Evolutionary conservation across 306 rosid genomes (phyloP).

Genomic region (Quercus dentata): DNA sequence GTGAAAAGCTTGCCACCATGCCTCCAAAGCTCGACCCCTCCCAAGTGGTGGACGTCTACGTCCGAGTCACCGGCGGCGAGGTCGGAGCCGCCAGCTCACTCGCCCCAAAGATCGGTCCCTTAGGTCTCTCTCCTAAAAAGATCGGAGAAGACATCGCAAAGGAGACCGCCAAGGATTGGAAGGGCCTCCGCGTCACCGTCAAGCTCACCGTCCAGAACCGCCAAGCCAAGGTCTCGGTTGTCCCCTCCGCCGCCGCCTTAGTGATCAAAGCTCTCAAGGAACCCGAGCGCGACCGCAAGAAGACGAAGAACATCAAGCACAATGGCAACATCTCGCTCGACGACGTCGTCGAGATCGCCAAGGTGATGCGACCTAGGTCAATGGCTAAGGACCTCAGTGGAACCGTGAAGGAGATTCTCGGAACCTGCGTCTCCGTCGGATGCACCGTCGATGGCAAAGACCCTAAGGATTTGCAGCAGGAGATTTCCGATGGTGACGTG

Average conservation of each 20-base stretch:
- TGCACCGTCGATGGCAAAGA: conserved; percentile 22
- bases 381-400: conserved; percentile 19
- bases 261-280: conserved; percentile 23
- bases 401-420: conserved; percentile 22
- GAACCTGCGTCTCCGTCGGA: conserved; percentile 20
- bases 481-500: conserved; percentile 16
- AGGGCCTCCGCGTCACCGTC: conserved; percentile 15
- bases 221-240: conserved; percentile 22
- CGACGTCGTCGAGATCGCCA: conserved; percentile 21
- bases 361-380: conserved; percentile 10
- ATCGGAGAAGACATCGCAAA: conserved; percentile 23
- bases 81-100: conserved; percentile 25
- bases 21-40: conserved; percentile 17
- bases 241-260: conserved; percentile 21
- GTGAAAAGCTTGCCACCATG: neutral
- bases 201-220: conserved; percentile 26
- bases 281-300: conserved; percentile 25
- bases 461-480: conserved; percentile 25
- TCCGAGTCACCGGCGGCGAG: conserved; percentile 25
- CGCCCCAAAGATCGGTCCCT: conserved; percentile 22
- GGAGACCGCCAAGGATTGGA: conserved; percentile 24
- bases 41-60: conserved; percentile 18
- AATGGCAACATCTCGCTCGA: conserved; percentile 21
- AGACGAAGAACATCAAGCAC: conserved; percentile 24
- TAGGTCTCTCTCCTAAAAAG: conserved; percentile 20